Evolutionary conservation across 2,329 filamentous ascomycete species (phyloP).

Genomic region (Sclerotinia borealis): DNA sequence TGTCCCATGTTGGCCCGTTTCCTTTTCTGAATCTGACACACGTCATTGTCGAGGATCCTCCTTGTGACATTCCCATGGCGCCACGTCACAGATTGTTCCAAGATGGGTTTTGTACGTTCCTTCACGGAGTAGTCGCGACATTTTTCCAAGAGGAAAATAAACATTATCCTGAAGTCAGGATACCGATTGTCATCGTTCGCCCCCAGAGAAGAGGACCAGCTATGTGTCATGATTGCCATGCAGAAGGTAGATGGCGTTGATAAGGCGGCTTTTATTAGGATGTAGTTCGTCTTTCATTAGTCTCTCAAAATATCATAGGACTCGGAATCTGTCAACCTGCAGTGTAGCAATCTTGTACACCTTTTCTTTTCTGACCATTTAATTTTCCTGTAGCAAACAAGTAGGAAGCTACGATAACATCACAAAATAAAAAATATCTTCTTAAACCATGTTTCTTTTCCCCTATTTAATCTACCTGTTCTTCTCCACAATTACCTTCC

Average conservation of each 20-base stretch:
- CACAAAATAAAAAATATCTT: no score
- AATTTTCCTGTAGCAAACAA: no score
- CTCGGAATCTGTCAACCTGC: neutral
- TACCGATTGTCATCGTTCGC: neutral
- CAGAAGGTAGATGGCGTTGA: neutral
- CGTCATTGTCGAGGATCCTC: neutral
- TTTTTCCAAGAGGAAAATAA: neutral
- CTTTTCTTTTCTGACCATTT: neutral
- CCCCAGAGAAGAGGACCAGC: neutral
- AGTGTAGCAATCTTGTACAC: neutral
- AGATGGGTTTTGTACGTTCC: neutral
- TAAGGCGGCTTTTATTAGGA: no score
- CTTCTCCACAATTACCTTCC: no score
- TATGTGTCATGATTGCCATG: neutral
- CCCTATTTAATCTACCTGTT: no score
- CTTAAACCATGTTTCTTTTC: no score
- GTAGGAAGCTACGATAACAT: no score
- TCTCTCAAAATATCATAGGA: neutral
- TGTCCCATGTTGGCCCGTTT: neutral
- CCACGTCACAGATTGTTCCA: neutral
- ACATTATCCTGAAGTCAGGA: neutral
- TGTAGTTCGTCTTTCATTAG: neutral
- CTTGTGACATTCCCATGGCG: neutral
- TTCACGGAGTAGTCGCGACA: neutral
- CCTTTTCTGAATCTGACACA: neutral